Evolutionary conservation across 108 stramenopile genomes (phyloP).

Genomic region (Poteriospumella lacustris): DNA sequence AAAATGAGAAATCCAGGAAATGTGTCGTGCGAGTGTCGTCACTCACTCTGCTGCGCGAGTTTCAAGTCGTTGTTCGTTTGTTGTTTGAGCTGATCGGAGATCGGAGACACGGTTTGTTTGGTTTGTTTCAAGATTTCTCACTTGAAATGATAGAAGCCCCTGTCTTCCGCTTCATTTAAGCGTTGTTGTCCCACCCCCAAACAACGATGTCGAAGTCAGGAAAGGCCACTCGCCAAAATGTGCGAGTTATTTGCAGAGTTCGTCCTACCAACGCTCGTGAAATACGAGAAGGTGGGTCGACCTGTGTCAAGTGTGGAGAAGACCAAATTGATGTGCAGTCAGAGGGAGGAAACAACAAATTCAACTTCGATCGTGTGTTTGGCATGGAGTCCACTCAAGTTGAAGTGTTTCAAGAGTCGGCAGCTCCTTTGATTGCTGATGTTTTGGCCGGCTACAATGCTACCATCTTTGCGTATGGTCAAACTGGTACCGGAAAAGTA

Average conservation of each 20-base stretch:
- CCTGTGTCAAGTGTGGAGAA: constrained; percentile 3
- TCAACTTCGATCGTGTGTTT: constrained; percentile 51
- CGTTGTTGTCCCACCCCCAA: too few species aligned
- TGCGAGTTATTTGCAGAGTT: constrained; percentile 1
- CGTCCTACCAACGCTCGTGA: not conserved
- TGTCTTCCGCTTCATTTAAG: too few species aligned
- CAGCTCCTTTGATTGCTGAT: constrained; percentile 33
- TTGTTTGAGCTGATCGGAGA: too few species aligned
- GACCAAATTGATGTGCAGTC: not conserved
- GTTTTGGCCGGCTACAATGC: constrained; percentile 52
- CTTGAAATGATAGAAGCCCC: too few species aligned
- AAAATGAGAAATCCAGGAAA: too few species aligned
- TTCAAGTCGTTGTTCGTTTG: too few species aligned
- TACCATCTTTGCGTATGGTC: constrained; percentile 51
- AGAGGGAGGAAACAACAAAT: constrained; percentile 17
- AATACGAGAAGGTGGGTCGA: not conserved
- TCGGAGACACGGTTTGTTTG: too few species aligned
- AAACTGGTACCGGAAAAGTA: constrained; percentile 29
- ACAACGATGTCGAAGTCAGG: too few species aligned
- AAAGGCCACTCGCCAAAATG: not conserved
- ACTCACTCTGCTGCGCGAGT: too few species aligned
- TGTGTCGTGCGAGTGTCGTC: too few species aligned
- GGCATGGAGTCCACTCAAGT: constrained; percentile 52
- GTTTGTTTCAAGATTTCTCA: too few species aligned
- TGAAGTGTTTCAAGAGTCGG: constrained; percentile 51